Percentiles rank a stretch among this genome's conserved stretches.
These are phyloP conservation scores for Irpex sp. DNA, from an alignment of 1,284 basidiomycete species.

Conservation along the genomic window DNA sequence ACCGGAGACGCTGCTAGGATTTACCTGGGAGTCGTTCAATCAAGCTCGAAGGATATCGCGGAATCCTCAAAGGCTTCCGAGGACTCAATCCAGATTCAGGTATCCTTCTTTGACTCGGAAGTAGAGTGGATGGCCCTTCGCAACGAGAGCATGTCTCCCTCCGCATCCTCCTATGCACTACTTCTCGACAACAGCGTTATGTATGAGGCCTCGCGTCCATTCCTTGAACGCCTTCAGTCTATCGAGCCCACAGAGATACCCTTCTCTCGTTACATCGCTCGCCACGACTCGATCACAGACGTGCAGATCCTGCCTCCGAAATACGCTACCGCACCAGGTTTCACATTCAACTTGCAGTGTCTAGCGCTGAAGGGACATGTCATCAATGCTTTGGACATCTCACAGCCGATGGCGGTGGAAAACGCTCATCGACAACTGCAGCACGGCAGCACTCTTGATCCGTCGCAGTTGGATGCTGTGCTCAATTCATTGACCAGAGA, in stretches of 20 bases:
- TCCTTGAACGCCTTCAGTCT: slow-evolving; percentile 19
- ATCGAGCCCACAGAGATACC: slow-evolving; percentile 24
- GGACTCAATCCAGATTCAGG: slow-evolving; percentile 16
- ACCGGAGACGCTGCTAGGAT: slow-evolving; percentile 8
- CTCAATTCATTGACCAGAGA: slow-evolving; percentile 57
- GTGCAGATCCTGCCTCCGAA: slow-evolving; percentile 16
- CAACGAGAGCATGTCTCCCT: slow-evolving; percentile 12
- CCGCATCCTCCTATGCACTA: slow-evolving; percentile 14
- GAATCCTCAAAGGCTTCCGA: slow-evolving; percentile 19
- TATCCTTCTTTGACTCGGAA: slow-evolving; percentile 24
- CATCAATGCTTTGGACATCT: slow-evolving; percentile 10
- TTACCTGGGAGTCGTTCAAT: slow-evolving; percentile 18
- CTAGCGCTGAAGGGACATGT: slow-evolving; percentile 15
- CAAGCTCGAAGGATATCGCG: slow-evolving; percentile 17
- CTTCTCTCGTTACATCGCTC: slow-evolving; percentile 17
- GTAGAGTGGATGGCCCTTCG: slow-evolving; percentile 22
- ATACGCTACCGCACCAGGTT: slow-evolving; percentile 20
- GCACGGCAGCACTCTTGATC: slow-evolving; percentile 50
- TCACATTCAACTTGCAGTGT: slow-evolving; percentile 21
- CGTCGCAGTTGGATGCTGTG: slow-evolving; percentile 66
- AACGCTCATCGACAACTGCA: slow-evolving; percentile 39
- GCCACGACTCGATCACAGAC: slow-evolving; percentile 6
- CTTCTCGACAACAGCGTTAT: slow-evolving; percentile 23
- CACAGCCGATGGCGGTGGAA: slow-evolving; percentile 6
- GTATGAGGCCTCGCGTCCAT: slow-evolving; percentile 22